phyloP scores from a whole-genome alignment of 139 green algal species.

The Picochlorum sp. region DNA sequence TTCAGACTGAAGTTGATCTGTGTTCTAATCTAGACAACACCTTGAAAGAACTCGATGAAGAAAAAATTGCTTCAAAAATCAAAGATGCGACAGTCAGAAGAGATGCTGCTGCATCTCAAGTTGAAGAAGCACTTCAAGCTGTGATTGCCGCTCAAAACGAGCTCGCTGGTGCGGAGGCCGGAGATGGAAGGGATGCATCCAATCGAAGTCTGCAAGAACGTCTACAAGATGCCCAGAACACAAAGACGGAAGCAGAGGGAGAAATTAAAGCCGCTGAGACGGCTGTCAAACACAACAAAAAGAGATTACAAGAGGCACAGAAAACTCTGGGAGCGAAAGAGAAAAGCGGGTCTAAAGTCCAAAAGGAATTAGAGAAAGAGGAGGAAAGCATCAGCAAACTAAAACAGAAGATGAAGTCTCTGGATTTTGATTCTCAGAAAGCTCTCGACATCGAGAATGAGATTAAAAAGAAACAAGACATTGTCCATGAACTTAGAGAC shows the following conservation, averaged over 20 bases:
- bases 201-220: conserved; percentile 69
- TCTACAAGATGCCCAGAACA: conserved; percentile 53
- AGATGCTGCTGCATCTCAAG: conserved; percentile 11
- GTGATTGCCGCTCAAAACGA: conserved; percentile 42
- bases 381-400: conserved; percentile 34
- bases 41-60: conserved; percentile 26
- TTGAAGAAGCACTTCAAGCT: conserved; percentile 12
- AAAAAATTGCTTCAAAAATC: conserved; percentile 2
- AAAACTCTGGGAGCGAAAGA: conserved; percentile 62
- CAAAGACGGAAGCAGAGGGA: conserved; percentile 44
- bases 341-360: conserved; percentile 54
- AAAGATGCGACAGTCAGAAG: conserved; percentile 9
- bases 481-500: conserved; percentile 32
- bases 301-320: conserved; percentile 62
- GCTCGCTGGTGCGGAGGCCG: conserved; percentile 64
- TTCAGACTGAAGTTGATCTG: conserved; percentile 37
- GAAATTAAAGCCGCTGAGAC: conserved; percentile 54
- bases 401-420: conserved; percentile 8
- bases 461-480: conserved; percentile 13
- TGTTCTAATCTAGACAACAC: conserved; percentile 21
- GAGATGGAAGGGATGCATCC: conserved; percentile 68
- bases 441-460: conserved; percentile 29
- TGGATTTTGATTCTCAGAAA: conserved; percentile 29
- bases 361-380: conserved; percentile 44
- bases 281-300: conserved; percentile 59